Base-by-base conservation (phyloP, 768 basidiomycete genomes). In the Mycena galopus region DNA sequence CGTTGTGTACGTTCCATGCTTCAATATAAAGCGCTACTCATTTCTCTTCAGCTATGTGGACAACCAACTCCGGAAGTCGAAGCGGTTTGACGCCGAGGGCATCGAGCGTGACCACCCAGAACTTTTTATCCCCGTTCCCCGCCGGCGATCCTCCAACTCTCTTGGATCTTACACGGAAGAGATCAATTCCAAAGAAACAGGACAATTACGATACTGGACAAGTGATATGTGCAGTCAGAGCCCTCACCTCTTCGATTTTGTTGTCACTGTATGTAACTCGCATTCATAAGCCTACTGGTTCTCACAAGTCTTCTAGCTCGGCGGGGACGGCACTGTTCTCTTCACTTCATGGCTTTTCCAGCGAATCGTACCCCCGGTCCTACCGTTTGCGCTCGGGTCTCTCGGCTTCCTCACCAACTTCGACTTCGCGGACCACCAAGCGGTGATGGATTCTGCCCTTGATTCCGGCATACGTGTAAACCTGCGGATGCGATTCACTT, bases 311-410 rank as follows among this genome's bases (percentile, higher is more conserved):
- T 59, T 17, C 27, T 33, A 98, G 97, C 92, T 99, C 72, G 98
- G 98, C 57, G 98, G 98, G 12, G 98, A 99, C 80, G 98, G 98
- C 17, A 99, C 98, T 0, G 97, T 99, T 3, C 89, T 99, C 19
- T 99, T 98, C 84, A 98, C 98, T 7, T 99, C 98, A 4, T 99
- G 98, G 98, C 86, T 99, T 35, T 99, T 99, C 86, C 98, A 99
- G 81, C 92, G 92, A 64, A 96, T 99, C 78, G 98, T 99, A 19
- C 98, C 98, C n/a, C 98, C 98, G 16, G 96, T 99, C 42, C 92
- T 99, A 17, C 92, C 98, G 1, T 99, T 99, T 81, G 97, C 98
- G 2, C 88, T 99, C 30, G 98, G 98, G 53, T 98, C 97, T 6
- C 90, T 99, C 29, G 97, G 98, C 57, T 99, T 99, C 84, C 93